Conservation (phyloP, 768 basidiomycete species). For the Suillus tomentosus region DNA sequence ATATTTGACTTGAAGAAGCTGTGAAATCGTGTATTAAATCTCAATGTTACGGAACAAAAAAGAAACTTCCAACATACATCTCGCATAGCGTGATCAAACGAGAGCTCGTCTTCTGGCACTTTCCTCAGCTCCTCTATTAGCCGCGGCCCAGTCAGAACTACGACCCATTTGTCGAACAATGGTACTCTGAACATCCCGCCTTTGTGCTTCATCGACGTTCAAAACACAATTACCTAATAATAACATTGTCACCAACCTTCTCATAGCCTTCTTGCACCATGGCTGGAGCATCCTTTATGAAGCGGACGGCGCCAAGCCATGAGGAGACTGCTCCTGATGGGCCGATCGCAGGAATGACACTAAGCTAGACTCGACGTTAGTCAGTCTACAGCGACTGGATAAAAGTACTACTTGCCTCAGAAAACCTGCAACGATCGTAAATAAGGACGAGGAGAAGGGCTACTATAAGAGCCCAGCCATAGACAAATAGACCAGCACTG, state of each 20-base stretch:
- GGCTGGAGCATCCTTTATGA: conserved; percentile 31
- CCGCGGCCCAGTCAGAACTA: conserved; percentile 43
- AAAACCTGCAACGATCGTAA: conserved; percentile 24
- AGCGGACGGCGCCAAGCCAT: conserved; percentile 33
- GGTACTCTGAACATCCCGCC: conserved; percentile 46
- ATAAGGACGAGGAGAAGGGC: conserved; percentile 15
- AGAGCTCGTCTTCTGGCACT: conserved; percentile 49
- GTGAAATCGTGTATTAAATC: conserved; percentile 16
- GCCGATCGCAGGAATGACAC: conserved; percentile 38
- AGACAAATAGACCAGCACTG: conserved; percentile 24
- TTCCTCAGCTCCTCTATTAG: conserved; percentile 53
- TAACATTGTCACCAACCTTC: conserved; percentile 24
- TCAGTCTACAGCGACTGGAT: background rate
- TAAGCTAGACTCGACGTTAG: conserved; percentile 22
- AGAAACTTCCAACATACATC: conserved; percentile 35
- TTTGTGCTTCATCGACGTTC: conserved; percentile 28
- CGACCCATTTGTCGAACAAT: conserved; percentile 45
- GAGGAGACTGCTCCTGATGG: conserved; percentile 37
- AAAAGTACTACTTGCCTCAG: conserved; percentile 26
- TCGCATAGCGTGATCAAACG: conserved; percentile 39
- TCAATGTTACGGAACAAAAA: conserved; percentile 8
- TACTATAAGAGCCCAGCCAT: conserved; percentile 19
- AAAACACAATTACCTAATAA: conserved; percentile 14
- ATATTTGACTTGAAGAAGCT: conserved; percentile 42
- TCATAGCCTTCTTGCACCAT: conserved; percentile 41